These are phyloP conservation scores for Fulvia fulva DNA, from an alignment of 2,329 filamentous ascomycete species.

Conservation along the genomic window DNA sequence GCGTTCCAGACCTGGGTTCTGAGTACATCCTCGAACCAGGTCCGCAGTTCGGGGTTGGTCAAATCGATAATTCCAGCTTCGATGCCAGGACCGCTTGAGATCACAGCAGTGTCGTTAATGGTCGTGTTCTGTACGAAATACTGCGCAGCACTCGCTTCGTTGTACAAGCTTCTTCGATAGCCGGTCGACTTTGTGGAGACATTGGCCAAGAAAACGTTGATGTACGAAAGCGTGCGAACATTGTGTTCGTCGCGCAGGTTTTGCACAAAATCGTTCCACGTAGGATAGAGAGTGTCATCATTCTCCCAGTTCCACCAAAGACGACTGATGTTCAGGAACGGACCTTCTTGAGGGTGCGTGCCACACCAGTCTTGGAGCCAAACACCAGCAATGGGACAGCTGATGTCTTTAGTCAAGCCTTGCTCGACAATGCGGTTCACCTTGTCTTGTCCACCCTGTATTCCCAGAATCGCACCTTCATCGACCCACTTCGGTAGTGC, in stretches of 20 bases:
- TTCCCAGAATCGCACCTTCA: slow-evolving; percentile 36
- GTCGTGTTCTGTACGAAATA: slow-evolving; percentile 37
- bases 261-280: slow-evolving; percentile 36
- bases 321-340: slow-evolving; percentile 35
- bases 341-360: slow-evolving; percentile 34
- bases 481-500: slow-evolving; percentile 32
- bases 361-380: slow-evolving; percentile 39
- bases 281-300: slow-evolving; percentile 34
- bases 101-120: slow-evolving; percentile 32
- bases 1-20: slow-evolving; percentile 34
- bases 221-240: slow-evolving; percentile 33
- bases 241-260: slow-evolving; percentile 31
- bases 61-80: slow-evolving; percentile 38
- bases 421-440: slow-evolving; percentile 34
- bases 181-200: slow-evolving; percentile 35
- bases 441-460: slow-evolving; percentile 37
- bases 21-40: slow-evolving; percentile 35
- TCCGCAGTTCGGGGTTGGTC: slow-evolving; percentile 31
- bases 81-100: slow-evolving; percentile 37
- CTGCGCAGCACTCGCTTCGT: slow-evolving; percentile 30
- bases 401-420: slow-evolving; percentile 24
- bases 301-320: slow-evolving; percentile 42
- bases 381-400: slow-evolving; percentile 34
- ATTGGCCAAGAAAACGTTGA: slow-evolving; percentile 37
- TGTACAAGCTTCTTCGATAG: slow-evolving; percentile 32